Percentiles rank a stretch among this genome's conserved stretches.
Conservation (phyloP, 1,139 yeast genomes). For the Scheffersomyces lignicola region DNA sequence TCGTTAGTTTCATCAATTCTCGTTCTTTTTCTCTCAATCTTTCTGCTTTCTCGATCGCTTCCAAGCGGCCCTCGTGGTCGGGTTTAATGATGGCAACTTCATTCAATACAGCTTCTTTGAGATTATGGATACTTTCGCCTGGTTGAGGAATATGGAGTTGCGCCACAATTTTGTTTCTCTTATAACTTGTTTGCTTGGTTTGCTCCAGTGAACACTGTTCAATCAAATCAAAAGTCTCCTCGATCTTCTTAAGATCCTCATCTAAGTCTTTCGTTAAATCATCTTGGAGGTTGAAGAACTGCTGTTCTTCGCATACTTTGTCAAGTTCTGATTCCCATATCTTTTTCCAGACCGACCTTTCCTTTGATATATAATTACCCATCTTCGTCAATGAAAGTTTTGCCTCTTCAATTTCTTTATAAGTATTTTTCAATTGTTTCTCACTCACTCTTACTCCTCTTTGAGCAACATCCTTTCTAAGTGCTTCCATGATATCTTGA, state of each 20-base stretch:
- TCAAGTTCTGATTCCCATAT: slow-evolving; percentile 93
- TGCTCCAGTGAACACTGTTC: slow-evolving; percentile 83
- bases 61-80: slow-evolving; percentile 79
- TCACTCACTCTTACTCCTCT: slow-evolving; percentile 84
- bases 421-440: slow-evolving; percentile 67
- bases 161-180: slow-evolving; percentile 40
- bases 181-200: slow-evolving; percentile 37
- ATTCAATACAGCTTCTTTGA: slow-evolving; percentile 75
- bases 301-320: slow-evolving; percentile 91
- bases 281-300: slow-evolving; percentile 85
- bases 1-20: slow-evolving; percentile 55
- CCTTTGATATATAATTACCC: slow-evolving; percentile 62
- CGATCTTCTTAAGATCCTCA: slow-evolving; percentile 78
- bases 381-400: slow-evolving; percentile 51
- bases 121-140: slow-evolving; percentile 59
- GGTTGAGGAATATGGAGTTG: slow-evolving; percentile 59
- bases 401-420: slow-evolving; percentile 65
- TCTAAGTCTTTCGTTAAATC: slow-evolving; percentile 77
- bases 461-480: slow-evolving; percentile 89
- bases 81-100: slow-evolving; percentile 83
- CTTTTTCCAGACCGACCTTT: slow-evolving; percentile 83
- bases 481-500: slow-evolving; percentile 87
- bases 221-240: slow-evolving; percentile 78
- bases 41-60: slow-evolving; percentile 88
- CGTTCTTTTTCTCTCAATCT: slow-evolving; percentile 73